phyloP scores from a whole-genome alignment of 768 basidiomycete genomes.

The Podaxis sp. region DNA sequence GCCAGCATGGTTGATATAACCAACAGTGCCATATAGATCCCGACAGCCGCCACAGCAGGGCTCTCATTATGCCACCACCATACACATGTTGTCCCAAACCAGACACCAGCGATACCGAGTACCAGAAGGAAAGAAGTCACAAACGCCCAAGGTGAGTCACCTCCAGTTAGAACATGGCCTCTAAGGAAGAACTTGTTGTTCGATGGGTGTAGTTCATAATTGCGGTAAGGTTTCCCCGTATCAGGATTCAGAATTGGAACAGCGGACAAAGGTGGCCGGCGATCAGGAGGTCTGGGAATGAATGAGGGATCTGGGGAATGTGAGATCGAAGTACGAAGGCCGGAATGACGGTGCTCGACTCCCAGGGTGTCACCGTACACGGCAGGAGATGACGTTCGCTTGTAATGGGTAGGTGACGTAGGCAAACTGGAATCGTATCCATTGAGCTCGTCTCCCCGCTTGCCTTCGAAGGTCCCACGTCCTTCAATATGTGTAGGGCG shows the following conservation, averaged over 20 bases:
- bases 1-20: slow-evolving; percentile 75
- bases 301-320: slow-evolving; percentile 36
- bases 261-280: slow-evolving; percentile 31
- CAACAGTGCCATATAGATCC: slow-evolving; percentile 50
- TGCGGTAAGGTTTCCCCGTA: slow-evolving; percentile 44
- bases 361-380: neutral
- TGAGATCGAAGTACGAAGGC: slow-evolving; percentile 24
- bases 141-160: slow-evolving; percentile 85
- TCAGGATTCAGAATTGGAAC: slow-evolving; percentile 33
- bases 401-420: slow-evolving; percentile 20
- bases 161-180: slow-evolving; percentile 78
- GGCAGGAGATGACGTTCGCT: slow-evolving; percentile 13
- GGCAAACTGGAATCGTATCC: slow-evolving; percentile 15
- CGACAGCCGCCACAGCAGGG: slow-evolving; percentile 58
- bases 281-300: slow-evolving; percentile 26
- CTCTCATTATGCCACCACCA: slow-evolving; percentile 88
- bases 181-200: slow-evolving; percentile 72
- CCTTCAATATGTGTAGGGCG: slow-evolving; percentile 21
- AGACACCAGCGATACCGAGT: slow-evolving; percentile 69
- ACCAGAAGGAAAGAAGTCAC: slow-evolving; percentile 59
- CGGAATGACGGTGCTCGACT: slow-evolving; percentile 17
- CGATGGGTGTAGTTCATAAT: slow-evolving; percentile 67
- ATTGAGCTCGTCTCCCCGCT: slow-evolving; percentile 34
- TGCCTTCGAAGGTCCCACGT: slow-evolving; percentile 28
- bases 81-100: slow-evolving; percentile 85